phyloP scores from a whole-genome alignment of 495 filamentous ascomycete species.

The Penicillium roqueforti region DNA sequence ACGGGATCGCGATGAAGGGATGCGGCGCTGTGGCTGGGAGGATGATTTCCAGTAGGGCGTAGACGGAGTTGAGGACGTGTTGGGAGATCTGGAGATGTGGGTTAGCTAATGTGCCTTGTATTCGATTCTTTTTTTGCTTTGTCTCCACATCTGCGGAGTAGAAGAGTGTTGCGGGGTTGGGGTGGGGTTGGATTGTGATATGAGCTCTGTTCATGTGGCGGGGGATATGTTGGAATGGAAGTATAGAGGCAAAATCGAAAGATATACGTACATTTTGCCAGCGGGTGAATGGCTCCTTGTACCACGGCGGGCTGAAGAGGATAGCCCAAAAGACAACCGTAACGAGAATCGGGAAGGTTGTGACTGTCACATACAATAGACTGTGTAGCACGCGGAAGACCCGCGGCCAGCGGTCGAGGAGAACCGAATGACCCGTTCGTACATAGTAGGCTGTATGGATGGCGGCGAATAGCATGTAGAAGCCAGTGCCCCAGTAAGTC shows the following conservation, averaged over 20 bases:
- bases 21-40: slow-evolving; percentile 58
- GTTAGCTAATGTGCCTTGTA: background rate
- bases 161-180: background rate
- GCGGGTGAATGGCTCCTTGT: slow-evolving; percentile 41
- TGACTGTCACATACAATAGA: slow-evolving; percentile 61
- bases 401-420: slow-evolving; percentile 58
- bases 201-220: background rate
- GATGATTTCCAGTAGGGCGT: slow-evolving; percentile 67
- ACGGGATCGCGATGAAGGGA: slow-evolving; percentile 32
- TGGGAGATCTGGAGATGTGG: slow-evolving; percentile 51
- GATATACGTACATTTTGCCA: slow-evolving; percentile 60
- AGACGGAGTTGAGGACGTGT: slow-evolving; percentile 68
- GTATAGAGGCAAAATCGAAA: background rate
- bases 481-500: slow-evolving; percentile 75
- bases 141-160: too few species aligned
- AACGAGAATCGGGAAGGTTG: slow-evolving; percentile 64
- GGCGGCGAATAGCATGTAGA: slow-evolving; percentile 65
- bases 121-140: background rate
- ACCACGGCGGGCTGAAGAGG: slow-evolving; percentile 49
- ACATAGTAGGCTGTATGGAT: slow-evolving; percentile 66
- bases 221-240: background rate
- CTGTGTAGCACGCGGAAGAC: slow-evolving; percentile 61
- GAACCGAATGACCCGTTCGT: slow-evolving; percentile 47
- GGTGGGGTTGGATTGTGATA: background rate
- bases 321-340: slow-evolving; percentile 54